These are phyloP conservation scores for Onygenales sp. DNA, from an alignment of 2,329 filamentous ascomycete genomes.

Conservation along the genomic window DNA sequence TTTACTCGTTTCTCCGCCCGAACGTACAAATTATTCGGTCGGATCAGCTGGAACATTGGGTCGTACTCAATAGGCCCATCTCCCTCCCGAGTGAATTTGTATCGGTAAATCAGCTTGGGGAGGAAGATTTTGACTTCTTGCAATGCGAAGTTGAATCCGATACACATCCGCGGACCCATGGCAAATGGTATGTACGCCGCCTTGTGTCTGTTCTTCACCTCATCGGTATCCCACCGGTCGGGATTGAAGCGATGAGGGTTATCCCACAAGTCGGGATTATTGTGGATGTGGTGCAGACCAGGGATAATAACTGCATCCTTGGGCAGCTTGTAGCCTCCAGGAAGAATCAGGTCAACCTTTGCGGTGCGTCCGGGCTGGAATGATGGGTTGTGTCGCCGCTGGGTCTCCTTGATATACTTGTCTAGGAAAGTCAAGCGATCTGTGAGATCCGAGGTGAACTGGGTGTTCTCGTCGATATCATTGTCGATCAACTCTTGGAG, in stretches of 20 bases:
- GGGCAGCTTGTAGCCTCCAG: constrained; percentile 50
- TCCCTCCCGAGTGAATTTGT: background rate
- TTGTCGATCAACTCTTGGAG: constrained; percentile 50
- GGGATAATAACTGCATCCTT: constrained; percentile 45
- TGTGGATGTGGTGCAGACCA: constrained; percentile 37
- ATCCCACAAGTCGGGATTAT: constrained; percentile 48
- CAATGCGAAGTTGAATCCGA: constrained; percentile 57
- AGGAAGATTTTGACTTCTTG: constrained; percentile 47
- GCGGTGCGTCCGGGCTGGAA: constrained; percentile 53
- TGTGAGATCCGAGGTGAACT: constrained; percentile 40
- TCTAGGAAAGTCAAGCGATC: constrained; percentile 37
- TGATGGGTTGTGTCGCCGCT: constrained; percentile 50
- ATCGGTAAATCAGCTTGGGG: background rate
- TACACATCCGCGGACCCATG: constrained; percentile 47
- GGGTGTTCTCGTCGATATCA: constrained; percentile 34
- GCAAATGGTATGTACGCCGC: constrained; percentile 52
- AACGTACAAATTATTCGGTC: background rate
- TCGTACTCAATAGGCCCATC: background rate
- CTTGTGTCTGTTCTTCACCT: constrained; percentile 43
- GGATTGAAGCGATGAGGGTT: constrained; percentile 50
- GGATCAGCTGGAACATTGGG: background rate
- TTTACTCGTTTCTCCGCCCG: background rate
- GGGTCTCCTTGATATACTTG: constrained; percentile 49
- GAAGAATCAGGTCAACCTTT: constrained; percentile 47
- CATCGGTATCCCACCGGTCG: constrained; percentile 49